Base-by-base conservation (phyloP, 83 land plant genomes). In the Diphasiastrum complanatum region DNA sequence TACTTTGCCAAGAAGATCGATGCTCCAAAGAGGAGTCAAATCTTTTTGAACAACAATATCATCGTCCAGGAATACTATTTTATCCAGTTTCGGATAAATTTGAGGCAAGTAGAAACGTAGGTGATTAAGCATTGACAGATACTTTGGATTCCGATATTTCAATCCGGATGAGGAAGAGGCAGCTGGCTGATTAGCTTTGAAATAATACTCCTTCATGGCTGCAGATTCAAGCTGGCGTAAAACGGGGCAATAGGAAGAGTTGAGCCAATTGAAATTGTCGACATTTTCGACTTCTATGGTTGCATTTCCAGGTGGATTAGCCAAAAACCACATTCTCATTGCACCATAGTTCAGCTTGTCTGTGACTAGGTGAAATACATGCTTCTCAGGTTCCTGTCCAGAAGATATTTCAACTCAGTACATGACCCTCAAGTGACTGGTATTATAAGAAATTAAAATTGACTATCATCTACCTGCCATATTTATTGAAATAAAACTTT, bases 311-410 rank as follows among this genome's bases (percentile, higher is more conserved):
- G 45, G 45, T 14, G 45, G 45, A 41, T 41, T 41, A 18, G 45
- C 45, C n/a, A n/a, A n/a, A n/a, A n/a, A n/a, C n/a, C n/a, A n/a
- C n/a, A n/a, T n/a, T n/a, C n/a, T n/a, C n/a, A 41, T 41, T 14
- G 45, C 45, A 14, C 45, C 45, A 41, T 41, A 41, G 45, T 41
- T 41, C n/a, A 41, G 45, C 1, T 41, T 41, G n/a, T 41, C 45
- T 14, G 45, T 41, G n/a, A 41, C 45, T 41, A 41, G 45, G n/a
- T 41, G 45, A 18, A 41, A 41, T 14, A 41, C 45, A 41, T 41
- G 45, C 45, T 41, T 41, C 45, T 41, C 45, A 14, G 45, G 45
- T 41, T 41, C 45, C 45, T 41, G 45, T 41, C n/a, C n/a, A n/a
- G n/a, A n/a, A n/a, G n/a, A n/a, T n/a, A n/a, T n/a, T n/a, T n/a